Conservation (phyloP, 495 filamentous ascomycete genomes). For the Hypoxylon trugodes region DNA sequence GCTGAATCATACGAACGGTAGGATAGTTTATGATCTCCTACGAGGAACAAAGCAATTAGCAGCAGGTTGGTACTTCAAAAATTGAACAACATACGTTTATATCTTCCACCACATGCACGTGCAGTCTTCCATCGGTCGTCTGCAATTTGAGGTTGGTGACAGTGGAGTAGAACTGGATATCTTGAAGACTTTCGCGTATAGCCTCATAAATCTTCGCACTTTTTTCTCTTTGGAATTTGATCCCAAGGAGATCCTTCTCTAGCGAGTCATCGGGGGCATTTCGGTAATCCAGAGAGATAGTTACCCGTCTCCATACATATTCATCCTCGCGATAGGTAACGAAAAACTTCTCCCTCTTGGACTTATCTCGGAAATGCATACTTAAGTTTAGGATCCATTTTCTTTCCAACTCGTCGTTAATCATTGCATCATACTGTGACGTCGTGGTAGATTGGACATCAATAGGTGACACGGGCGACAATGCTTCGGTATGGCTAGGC, state of each 20-base stretch:
- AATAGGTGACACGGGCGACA: slow-evolving; percentile 40
- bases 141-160: slow-evolving; percentile 97
- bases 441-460: slow-evolving; percentile 57
- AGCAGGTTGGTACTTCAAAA: slow-evolving; percentile 17
- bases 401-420: slow-evolving; percentile 83
- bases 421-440: slow-evolving; percentile 63
- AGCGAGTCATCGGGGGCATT: slow-evolving; percentile 80
- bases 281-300: slow-evolving; percentile 94
- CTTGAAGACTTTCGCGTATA: slow-evolving; percentile 87
- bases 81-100: slow-evolving; percentile 67
- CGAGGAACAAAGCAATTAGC: slow-evolving; percentile 10
- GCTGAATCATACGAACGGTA: slow-evolving; percentile 73
- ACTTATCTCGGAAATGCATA: slow-evolving; percentile 97
- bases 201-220: slow-evolving; percentile 95
- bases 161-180: slow-evolving; percentile 94
- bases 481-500: slow-evolving; percentile 32
- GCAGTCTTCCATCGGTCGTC: slow-evolving; percentile 86
- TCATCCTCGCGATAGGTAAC: slow-evolving; percentile 86
- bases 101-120: slow-evolving; percentile 98
- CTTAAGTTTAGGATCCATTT: slow-evolving; percentile 97
- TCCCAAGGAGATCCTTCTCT: slow-evolving; percentile 78
- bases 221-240: slow-evolving; percentile 91
- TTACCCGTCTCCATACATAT: slow-evolving; percentile 85
- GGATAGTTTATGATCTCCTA: slow-evolving; percentile 91
- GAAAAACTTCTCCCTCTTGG: slow-evolving; percentile 97